A percentile compares a stretch with the other conserved stretches of the same genome.
phyloP scores from a whole-genome alignment of 139 green algal species.

The Axilococcus clingmanii region DNA sequence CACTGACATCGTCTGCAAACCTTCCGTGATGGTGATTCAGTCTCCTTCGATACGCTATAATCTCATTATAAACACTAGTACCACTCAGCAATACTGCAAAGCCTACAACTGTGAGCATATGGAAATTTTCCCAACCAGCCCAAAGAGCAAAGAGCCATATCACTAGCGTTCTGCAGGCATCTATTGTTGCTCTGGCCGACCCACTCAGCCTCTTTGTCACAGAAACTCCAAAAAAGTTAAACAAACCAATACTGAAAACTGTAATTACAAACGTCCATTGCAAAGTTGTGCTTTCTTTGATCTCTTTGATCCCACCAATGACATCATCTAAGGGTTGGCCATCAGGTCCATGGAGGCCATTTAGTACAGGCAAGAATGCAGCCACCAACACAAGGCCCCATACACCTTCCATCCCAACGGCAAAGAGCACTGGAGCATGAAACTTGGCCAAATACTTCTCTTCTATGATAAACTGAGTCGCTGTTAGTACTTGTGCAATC shows the following conservation, averaged over 20 bases:
- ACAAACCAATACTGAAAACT: slow-evolving; percentile 61
- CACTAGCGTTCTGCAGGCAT: slow-evolving; percentile 71
- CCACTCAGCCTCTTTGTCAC: slow-evolving; percentile 61
- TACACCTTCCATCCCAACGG: slow-evolving; percentile 47
- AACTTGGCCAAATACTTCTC: slow-evolving; percentile 67
- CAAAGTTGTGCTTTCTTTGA: neutral
- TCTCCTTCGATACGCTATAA: slow-evolving; percentile 45
- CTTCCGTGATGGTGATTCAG: neutral
- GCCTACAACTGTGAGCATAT: slow-evolving; percentile 64
- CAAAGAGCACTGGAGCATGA: slow-evolving; percentile 53
- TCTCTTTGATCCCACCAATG: neutral
- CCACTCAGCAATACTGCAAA: slow-evolving; percentile 67
- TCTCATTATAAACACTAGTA: slow-evolving; percentile 70
- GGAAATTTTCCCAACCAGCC: slow-evolving; percentile 76
- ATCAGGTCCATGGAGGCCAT: slow-evolving; percentile 25
- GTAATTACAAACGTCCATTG: slow-evolving; percentile 11
- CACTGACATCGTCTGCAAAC: neutral
- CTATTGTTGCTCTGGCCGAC: slow-evolving; percentile 63
- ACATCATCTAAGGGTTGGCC: slow-evolving; percentile 45
- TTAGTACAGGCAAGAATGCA: slow-evolving; percentile 49
- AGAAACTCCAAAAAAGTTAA: slow-evolving; percentile 74
- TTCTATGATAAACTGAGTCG: slow-evolving; percentile 77
- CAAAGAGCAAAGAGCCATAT: slow-evolving; percentile 65
- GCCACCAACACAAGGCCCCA: slow-evolving; percentile 58
- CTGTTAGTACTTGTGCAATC: slow-evolving; percentile 46